phyloP scores from a whole-genome alignment of 2,329 filamentous ascomycete genomes.

The Colletotrichum falcatum region DNA sequence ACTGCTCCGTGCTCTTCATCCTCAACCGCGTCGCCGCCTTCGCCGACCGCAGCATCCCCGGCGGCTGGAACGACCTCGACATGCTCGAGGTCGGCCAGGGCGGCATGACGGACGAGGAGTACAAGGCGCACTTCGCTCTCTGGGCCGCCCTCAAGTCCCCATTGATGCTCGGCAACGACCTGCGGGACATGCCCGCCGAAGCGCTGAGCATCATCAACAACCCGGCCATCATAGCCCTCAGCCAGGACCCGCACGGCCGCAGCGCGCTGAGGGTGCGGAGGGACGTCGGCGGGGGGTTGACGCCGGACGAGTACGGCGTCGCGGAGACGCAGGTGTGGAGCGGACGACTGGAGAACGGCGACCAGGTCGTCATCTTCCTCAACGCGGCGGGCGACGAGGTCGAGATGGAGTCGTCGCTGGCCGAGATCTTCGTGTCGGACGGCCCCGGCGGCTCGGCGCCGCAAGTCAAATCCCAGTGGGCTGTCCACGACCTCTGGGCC shows the following conservation, averaged over 20 bases:
- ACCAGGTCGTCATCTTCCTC: constrained; percentile 40
- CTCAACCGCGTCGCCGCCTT: constrained; percentile 45
- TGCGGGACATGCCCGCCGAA: constrained; percentile 45
- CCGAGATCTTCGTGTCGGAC: constrained; percentile 44
- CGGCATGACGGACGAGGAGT: constrained; percentile 52
- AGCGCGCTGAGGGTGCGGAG: constrained; percentile 44
- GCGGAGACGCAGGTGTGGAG: constrained; percentile 48
- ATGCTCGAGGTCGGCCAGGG: constrained; percentile 57
- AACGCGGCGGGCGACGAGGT: constrained; percentile 40
- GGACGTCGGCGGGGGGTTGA: constrained; percentile 52
- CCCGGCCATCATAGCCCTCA: constrained; percentile 47
- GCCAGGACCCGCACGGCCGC: constrained; percentile 50
- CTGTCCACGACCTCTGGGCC: constrained; percentile 44
- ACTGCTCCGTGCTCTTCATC: constrained; percentile 47
- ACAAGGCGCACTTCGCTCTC: constrained; percentile 59
- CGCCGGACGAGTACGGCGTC: constrained; percentile 44
- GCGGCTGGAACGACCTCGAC: constrained; percentile 52
- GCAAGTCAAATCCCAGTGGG: constrained; percentile 42
- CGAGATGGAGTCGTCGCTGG: constrained; percentile 38
- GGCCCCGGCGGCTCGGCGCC: constrained; percentile 43
- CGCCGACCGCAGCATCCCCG: constrained; percentile 38
- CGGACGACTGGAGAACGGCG: constrained; percentile 44
- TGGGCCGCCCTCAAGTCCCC: constrained; percentile 61
- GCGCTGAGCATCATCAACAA: constrained; percentile 44
- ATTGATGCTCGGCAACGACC: constrained; percentile 56